These are phyloP conservation scores for Asterochloris erici DNA, from an alignment of 139 green algal species.

Conservation along the genomic window DNA sequence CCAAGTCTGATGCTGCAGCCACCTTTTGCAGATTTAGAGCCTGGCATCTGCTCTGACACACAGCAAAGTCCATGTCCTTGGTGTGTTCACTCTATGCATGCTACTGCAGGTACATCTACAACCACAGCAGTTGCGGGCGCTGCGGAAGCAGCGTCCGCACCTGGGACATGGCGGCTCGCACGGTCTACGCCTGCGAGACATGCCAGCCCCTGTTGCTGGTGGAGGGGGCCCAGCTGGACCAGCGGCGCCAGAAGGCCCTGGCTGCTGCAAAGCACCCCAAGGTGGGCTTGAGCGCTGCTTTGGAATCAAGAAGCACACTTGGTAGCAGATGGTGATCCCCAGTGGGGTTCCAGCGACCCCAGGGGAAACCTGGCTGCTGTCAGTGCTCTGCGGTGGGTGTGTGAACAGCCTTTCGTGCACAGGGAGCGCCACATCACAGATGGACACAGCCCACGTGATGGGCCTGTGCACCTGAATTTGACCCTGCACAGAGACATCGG, in stretches of 20 bases:
- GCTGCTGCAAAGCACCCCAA: constrained; percentile 14
- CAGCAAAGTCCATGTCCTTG: too few relatives aligned
- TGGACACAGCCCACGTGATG: too few relatives aligned
- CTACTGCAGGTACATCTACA: constrained; percentile 79
- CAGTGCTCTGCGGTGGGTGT: too few relatives aligned
- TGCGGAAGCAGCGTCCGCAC: constrained; percentile 54
- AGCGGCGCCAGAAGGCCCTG: constrained; percentile 31
- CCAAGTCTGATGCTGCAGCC: too few relatives aligned
- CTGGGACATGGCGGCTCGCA: constrained; percentile 77
- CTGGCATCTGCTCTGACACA: too few relatives aligned
- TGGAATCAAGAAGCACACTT: neutral
- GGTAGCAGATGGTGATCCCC: neutral
- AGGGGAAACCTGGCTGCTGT: too few relatives aligned
- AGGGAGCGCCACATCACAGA: too few relatives aligned
- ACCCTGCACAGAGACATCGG: too few relatives aligned
- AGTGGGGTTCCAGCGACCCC: neutral
- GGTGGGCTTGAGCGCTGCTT: neutral
- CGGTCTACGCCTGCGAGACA: constrained; percentile 65
- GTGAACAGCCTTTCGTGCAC: too few relatives aligned
- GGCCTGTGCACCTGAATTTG: too few relatives aligned
- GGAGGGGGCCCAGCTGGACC: constrained; percentile 6
- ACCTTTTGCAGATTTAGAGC: too few relatives aligned
- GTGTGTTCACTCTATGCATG: neutral
- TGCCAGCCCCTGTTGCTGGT: constrained; percentile 56
- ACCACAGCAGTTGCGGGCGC: constrained; percentile 66